These are phyloP conservation scores for Mariannaea sp. DNA, from an alignment of 2,329 filamentous ascomycete species.

Conservation along the genomic window DNA sequence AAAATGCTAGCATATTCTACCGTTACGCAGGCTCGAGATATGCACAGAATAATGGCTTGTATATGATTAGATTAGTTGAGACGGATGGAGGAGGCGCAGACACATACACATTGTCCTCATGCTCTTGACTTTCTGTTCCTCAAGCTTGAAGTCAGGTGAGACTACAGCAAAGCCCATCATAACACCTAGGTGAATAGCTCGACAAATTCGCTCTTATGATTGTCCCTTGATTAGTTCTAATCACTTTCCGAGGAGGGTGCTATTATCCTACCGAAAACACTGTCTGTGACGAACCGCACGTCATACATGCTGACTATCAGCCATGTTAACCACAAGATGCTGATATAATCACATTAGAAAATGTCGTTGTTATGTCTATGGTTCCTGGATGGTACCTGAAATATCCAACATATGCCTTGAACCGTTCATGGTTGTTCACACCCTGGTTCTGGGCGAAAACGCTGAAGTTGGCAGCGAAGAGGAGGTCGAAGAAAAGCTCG, in stretches of 20 bases:
- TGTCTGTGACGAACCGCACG: conserved; percentile 68
- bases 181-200: conserved; percentile 64
- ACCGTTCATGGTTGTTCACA: conserved; percentile 39
- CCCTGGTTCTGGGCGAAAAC: conserved; percentile 54
- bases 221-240: too few relatives aligned
- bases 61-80: not conserved
- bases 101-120: conserved; percentile 49
- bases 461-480: conserved; percentile 63
- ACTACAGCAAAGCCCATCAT: conserved; percentile 70
- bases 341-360: conserved; percentile 22
- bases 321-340: conserved; percentile 72
- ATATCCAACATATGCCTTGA: conserved; percentile 45
- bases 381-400: conserved; percentile 36
- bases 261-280: conserved; percentile 55
- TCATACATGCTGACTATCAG: conserved; percentile 67
- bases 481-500: conserved; percentile 47
- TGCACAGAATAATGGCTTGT: conserved; percentile 53
- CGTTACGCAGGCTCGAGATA: conserved; percentile 57
- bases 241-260: too few relatives aligned
- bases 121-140: conserved; percentile 43
- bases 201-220: conserved; percentile 54
- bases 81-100: not conserved
- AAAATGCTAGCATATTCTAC: conserved; percentile 58
- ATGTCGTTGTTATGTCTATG: not conserved
- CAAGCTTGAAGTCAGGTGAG: conserved; percentile 52